Percentiles rank a stretch among this genome's conserved stretches.
Conservation (phyloP, 306 rosid species). For the Cicer chorassanicum region DNA sequence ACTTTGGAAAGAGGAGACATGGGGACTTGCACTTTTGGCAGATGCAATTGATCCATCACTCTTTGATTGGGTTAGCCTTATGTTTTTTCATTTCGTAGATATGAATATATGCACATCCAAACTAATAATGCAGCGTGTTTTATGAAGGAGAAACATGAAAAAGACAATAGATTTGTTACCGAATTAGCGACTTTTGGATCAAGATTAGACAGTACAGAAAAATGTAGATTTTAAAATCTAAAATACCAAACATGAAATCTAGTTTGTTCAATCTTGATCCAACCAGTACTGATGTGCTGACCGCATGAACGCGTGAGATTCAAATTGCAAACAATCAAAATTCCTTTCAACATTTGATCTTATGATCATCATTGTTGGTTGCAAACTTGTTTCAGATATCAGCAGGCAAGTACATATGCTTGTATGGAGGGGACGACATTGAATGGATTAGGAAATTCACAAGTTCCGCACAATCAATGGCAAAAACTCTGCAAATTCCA, state of each 20-base stretch:
- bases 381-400: slow-evolving; percentile 47
- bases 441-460: slow-evolving; percentile 68
- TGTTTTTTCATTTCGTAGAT: not conserved
- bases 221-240: too few relatives aligned
- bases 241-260: too few relatives aligned
- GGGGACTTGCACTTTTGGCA: slow-evolving; percentile 62
- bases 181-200: too few relatives aligned
- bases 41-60: slow-evolving; percentile 52
- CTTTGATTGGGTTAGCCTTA: slow-evolving; percentile 53
- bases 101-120: not conserved
- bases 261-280: too few relatives aligned
- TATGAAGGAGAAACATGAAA: too few relatives aligned
- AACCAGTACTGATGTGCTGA: too few relatives aligned
- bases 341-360: not conserved
- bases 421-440: slow-evolving; percentile 70
- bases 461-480: slow-evolving; percentile 31
- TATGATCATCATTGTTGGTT: not conserved
- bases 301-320: too few relatives aligned
- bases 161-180: too few relatives aligned
- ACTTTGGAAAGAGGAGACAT: slow-evolving; percentile 61
- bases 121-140: too few relatives aligned
- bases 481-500: slow-evolving; percentile 43
- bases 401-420: slow-evolving; percentile 60
- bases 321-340: too few relatives aligned
- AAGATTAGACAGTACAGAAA: too few relatives aligned